These are phyloP conservation scores for Penicillium robsamsonii DNA, from an alignment of 495 filamentous ascomycete genomes.

Conservation along the genomic window DNA sequence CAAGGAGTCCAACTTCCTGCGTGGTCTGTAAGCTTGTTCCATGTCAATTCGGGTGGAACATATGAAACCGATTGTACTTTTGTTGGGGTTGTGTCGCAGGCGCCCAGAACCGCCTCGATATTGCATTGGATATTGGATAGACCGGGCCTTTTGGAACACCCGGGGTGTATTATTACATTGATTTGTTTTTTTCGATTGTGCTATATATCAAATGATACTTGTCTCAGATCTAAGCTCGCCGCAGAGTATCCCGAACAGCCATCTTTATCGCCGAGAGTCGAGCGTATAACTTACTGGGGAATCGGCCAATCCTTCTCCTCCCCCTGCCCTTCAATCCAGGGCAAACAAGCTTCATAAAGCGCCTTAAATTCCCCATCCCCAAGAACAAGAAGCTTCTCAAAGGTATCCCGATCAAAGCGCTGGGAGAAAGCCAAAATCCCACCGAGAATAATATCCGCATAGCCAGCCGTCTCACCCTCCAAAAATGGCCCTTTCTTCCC, in stretches of 20 bases:
- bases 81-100: slow-evolving; percentile 5
- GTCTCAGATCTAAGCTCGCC: not conserved
- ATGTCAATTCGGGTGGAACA: slow-evolving; percentile 12
- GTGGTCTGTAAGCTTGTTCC: slow-evolving; percentile 59
- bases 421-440: slow-evolving; percentile 24
- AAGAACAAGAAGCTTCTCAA: slow-evolving; percentile 20
- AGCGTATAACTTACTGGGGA: slow-evolving; percentile 6
- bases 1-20: slow-evolving; percentile 92
- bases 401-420: slow-evolving; percentile 21
- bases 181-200: slow-evolving; percentile 27
- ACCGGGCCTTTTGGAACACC: slow-evolving; percentile 5
- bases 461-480: slow-evolving; percentile 29
- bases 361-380: slow-evolving; percentile 26
- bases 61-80: slow-evolving; percentile 15
- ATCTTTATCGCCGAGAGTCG: not conserved
- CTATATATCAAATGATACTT: slow-evolving; percentile 31
- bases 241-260: slow-evolving; percentile 5
- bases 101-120: not conserved
- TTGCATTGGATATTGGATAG: slow-evolving; percentile 16
- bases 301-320: slow-evolving; percentile 35
- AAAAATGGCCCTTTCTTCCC: slow-evolving; percentile 33
- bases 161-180: slow-evolving; percentile 33
- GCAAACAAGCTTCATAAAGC: slow-evolving; percentile 29
- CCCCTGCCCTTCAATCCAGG: slow-evolving; percentile 34
- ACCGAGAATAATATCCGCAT: slow-evolving; percentile 27